These are phyloP conservation scores for Erythrobasidium hasegawianum DNA, from an alignment of 1,284 basidiomycete species.

Conservation along the genomic window DNA sequence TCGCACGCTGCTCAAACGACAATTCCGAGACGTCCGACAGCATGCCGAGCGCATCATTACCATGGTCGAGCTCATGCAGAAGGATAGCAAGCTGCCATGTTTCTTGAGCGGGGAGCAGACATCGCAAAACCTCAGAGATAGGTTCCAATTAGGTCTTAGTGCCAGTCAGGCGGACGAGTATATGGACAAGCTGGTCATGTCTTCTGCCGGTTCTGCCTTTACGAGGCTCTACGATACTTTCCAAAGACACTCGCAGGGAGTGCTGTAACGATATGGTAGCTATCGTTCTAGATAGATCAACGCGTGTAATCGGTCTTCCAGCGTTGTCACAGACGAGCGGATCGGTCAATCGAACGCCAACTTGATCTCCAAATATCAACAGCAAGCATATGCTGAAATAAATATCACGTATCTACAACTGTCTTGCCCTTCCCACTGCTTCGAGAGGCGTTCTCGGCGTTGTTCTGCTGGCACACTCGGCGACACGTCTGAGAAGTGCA, in stretches of 20 bases:
- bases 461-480: too few species aligned
- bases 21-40: conserved; percentile 89
- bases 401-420: too few species aligned
- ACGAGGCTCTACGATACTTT: conserved; percentile 36
- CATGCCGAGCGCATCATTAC: conserved; percentile 96
- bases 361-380: too few species aligned
- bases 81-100: conserved; percentile 80
- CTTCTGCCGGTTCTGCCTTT: conserved; percentile 52
- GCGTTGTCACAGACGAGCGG: neutral
- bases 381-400: too few species aligned
- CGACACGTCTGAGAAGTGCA: too few species aligned
- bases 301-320: neutral
- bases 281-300: too few species aligned
- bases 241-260: conserved; percentile 32
- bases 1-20: conserved; percentile 79
- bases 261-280: conserved; percentile 10
- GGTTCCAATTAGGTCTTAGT: conserved; percentile 87
- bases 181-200: conserved; percentile 79
- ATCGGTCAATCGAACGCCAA: too few species aligned
- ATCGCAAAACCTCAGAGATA: conserved; percentile 76
- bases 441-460: too few species aligned
- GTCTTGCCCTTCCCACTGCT: too few species aligned
- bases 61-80: conserved; percentile 94
- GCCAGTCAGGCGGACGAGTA: conserved; percentile 82
- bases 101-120: conserved; percentile 90